Conservation (phyloP, 2,329 filamentous ascomycete genomes). For the Lasiodiplodia theobromae region DNA sequence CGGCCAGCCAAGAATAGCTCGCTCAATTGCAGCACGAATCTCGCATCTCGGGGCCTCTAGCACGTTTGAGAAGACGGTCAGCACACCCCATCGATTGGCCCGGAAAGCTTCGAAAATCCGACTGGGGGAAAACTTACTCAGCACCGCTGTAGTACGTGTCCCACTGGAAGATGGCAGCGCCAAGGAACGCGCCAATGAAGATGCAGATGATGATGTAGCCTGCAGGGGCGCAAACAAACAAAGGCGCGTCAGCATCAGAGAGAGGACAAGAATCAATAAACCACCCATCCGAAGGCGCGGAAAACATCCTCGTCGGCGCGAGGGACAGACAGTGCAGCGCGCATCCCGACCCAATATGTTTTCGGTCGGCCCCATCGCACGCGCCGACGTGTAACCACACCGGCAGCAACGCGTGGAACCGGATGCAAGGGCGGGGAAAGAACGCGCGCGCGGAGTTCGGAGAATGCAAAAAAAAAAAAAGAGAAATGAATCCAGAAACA, state of each 20-base stretch:
- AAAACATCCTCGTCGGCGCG: too few relatives aligned
- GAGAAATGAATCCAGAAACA: background rate
- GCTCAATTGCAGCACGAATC: slow-evolving; percentile 24
- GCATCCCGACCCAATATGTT: background rate
- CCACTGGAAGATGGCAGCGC: slow-evolving; percentile 77
- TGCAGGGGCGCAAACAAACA: background rate
- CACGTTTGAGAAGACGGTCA: slow-evolving; percentile 1
- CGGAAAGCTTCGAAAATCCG: background rate
- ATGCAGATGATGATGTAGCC: slow-evolving; percentile 81
- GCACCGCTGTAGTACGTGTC: slow-evolving; percentile 52
- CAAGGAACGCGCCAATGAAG: slow-evolving; percentile 76
- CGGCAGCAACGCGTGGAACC: background rate
- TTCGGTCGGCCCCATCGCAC: background rate
- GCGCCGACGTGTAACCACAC: background rate
- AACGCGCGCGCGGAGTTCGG: background rate
- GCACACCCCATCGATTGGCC: slow-evolving; percentile 1
- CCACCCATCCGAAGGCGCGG: too few relatives aligned
- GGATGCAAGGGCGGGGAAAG: background rate
- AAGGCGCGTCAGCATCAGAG: background rate
- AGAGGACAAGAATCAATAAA: background rate
- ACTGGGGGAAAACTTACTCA: slow-evolving; percentile 5
- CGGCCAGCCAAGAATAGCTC: background rate
- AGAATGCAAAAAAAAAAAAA: background rate
- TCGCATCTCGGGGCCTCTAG: slow-evolving; percentile 19
- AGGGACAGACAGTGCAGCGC: background rate